Percentiles rank a stretch among this genome's conserved stretches.
phyloP scores from a whole-genome alignment of 257 asterid genomes.

The Penstemon davidsonii region DNA sequence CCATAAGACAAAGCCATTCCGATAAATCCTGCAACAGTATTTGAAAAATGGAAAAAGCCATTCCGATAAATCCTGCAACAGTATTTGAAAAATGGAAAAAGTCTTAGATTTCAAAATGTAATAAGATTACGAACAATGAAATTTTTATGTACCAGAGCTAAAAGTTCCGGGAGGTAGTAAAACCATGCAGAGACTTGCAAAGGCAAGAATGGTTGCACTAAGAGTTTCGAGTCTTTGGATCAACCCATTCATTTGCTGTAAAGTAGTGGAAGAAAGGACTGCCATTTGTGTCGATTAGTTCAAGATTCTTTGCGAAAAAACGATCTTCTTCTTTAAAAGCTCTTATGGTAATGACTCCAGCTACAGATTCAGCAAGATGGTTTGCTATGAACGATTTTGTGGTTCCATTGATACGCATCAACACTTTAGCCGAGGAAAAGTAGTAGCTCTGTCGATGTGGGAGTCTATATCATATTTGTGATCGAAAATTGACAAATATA shows the following conservation, averaged over 20 bases:
- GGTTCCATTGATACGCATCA: conserved; percentile 91
- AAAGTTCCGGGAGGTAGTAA: conserved; percentile 89
- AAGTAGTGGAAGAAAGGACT: conserved; percentile 89
- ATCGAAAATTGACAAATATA: too few species aligned
- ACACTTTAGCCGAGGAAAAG: conserved; percentile 74
- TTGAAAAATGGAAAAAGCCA: background rate
- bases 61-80: too few species aligned
- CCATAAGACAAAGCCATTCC: too few species aligned
- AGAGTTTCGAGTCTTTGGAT: conserved; percentile 78
- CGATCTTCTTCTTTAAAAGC: conserved; percentile 89
- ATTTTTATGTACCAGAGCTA: conserved; percentile 55
- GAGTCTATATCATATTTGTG: conserved; percentile 17
- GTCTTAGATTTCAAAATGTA: background rate
- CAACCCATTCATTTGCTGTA: conserved; percentile 94
- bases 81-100: background rate
- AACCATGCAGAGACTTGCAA: conserved; percentile 98
- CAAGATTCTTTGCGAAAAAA: conserved; percentile 69
- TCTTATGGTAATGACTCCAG: conserved; percentile 75
- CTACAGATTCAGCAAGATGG: conserved; percentile 85
- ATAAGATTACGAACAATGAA: background rate
- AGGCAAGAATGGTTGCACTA: conserved; percentile 75
- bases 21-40: too few species aligned
- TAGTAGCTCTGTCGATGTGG: conserved; percentile 63
- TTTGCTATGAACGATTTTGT: conserved; percentile 88
- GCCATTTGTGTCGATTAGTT: conserved; percentile 75